phyloP scores from a whole-genome alignment of 352 stramenopile genomes.

The Hyaloperonospora brassicae region DNA sequence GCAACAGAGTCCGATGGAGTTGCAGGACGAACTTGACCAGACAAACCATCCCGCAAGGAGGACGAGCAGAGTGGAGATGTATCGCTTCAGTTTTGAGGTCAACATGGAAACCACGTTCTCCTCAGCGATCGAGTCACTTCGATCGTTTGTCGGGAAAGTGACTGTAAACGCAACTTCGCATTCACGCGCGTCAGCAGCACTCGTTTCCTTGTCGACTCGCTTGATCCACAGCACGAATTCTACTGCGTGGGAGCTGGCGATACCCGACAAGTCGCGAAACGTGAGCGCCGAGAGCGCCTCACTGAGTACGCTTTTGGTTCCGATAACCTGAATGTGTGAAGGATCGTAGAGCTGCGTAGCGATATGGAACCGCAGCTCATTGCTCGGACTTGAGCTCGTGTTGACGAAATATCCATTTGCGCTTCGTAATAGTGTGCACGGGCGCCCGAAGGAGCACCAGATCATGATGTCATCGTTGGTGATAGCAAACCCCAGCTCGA shows the following conservation, averaged over 20 bases:
- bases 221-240: slow-evolving; percentile 42
- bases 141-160: slow-evolving; percentile 11
- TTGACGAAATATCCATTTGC: slow-evolving; percentile 24
- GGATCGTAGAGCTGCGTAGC: slow-evolving; percentile 31
- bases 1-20: slow-evolving; percentile 46
- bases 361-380: slow-evolving; percentile 24
- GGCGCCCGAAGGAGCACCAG: slow-evolving; percentile 38
- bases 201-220: slow-evolving; percentile 14
- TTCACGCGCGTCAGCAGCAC: slow-evolving; percentile 4
- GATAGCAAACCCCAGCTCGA: slow-evolving; percentile 40
- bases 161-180: slow-evolving; percentile 24
- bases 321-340: slow-evolving; percentile 37
- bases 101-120: slow-evolving; percentile 17
- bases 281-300: slow-evolving; percentile 28
- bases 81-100: slow-evolving; percentile 25
- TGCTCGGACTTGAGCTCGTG: slow-evolving; percentile 11
- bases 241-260: slow-evolving; percentile 17
- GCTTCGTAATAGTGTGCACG: slow-evolving; percentile 37
- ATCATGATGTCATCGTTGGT: slow-evolving; percentile 48
- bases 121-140: slow-evolving; percentile 3
- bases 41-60: slow-evolving; percentile 29
- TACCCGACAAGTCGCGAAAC: slow-evolving; percentile 28
- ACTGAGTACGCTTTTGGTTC: slow-evolving; percentile 31
- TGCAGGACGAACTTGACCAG: slow-evolving; percentile 46
- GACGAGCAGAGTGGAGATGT: slow-evolving; percentile 31